A percentile compares a stretch with the other conserved stretches of the same genome.
These are phyloP conservation scores for Cordyceps farinosa DNA, from an alignment of 2,329 filamentous ascomycete species.

Conservation along the genomic window DNA sequence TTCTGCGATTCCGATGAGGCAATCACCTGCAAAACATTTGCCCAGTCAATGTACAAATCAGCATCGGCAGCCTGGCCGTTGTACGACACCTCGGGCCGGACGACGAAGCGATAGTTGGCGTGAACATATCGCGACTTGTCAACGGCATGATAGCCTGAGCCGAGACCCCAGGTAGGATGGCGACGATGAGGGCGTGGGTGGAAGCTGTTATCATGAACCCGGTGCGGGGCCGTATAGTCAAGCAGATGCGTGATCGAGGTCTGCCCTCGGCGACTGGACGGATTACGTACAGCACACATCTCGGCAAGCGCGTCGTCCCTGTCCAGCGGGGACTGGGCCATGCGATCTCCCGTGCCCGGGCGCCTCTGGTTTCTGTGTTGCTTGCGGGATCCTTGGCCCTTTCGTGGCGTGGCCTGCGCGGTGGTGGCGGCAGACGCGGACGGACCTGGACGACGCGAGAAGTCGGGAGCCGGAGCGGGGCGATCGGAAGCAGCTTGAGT, in stretches of 20 bases:
- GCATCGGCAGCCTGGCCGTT: constrained; percentile 77
- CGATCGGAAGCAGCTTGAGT: constrained; percentile 39
- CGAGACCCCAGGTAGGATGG: constrained; percentile 76
- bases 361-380: constrained; percentile 81
- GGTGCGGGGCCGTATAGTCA: constrained; percentile 80
- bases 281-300: constrained; percentile 57
- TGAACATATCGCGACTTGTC: constrained; percentile 92
- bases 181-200: constrained; percentile 59
- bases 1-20: constrained; percentile 86
- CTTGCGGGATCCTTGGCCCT: constrained; percentile 70
- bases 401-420: constrained; percentile 55
- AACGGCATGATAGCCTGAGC: constrained; percentile 82
- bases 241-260: constrained; percentile 96
- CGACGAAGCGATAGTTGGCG: constrained; percentile 96
- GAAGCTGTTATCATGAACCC: constrained; percentile 55
- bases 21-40: constrained; percentile 83
- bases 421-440: constrained; percentile 30
- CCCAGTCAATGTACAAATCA: constrained; percentile 88
- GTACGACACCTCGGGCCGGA: constrained; percentile 78
- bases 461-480: constrained; percentile 47
- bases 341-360: constrained; percentile 48
- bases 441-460: constrained; percentile 45
- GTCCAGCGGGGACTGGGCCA: constrained; percentile 41
- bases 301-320: constrained; percentile 89
- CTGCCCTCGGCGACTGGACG: constrained; percentile 76